phyloP scores from a whole-genome alignment of 2,329 filamentous ascomycete species.

The Cladophialophora immunda region DNA sequence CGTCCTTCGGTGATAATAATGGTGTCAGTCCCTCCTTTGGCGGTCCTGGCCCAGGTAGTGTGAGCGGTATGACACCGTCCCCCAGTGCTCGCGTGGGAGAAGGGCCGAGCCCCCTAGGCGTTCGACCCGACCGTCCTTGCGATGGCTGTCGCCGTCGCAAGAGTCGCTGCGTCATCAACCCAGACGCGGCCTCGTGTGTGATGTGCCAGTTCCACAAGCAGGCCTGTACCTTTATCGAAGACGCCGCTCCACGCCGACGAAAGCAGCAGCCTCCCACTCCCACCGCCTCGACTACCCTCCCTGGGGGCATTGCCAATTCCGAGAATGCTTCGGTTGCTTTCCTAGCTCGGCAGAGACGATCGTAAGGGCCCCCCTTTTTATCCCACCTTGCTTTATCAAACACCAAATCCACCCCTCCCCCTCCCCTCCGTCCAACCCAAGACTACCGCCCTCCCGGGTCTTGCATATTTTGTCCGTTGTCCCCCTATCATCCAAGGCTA shows the following conservation, averaged over 20 bases:
- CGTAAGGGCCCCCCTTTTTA: slow-evolving; percentile 30
- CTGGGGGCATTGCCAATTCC: slow-evolving; percentile 23
- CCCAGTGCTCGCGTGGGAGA: slow-evolving; percentile 25
- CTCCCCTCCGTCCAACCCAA: slow-evolving; percentile 9
- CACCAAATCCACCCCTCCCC: neutral
- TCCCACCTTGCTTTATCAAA: slow-evolving; percentile 30
- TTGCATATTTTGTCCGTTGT: neutral
- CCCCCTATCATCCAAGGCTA: slow-evolving; percentile 36
- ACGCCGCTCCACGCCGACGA: slow-evolving; percentile 38
- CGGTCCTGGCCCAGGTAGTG: slow-evolving; percentile 18
- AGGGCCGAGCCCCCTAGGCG: slow-evolving; percentile 14
- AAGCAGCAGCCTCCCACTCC: slow-evolving; percentile 25
- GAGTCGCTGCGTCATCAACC: slow-evolving; percentile 39
- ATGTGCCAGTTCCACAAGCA: slow-evolving; percentile 40
- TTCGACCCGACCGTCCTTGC: slow-evolving; percentile 37
- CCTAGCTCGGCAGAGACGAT: slow-evolving; percentile 36
- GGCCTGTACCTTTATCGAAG: slow-evolving; percentile 41
- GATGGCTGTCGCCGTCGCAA: slow-evolving; percentile 41
- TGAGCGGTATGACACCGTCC: slow-evolving; percentile 30
- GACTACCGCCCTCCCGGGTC: neutral
- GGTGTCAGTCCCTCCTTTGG: slow-evolving; percentile 9
- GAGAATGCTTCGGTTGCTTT: slow-evolving; percentile 27
- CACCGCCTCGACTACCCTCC: slow-evolving; percentile 11
- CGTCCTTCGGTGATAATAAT: slow-evolving; percentile 25
- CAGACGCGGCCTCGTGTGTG: slow-evolving; percentile 33